Base-by-base conservation (phyloP, 331 rosid species). In the Malus hybrid region DNA sequence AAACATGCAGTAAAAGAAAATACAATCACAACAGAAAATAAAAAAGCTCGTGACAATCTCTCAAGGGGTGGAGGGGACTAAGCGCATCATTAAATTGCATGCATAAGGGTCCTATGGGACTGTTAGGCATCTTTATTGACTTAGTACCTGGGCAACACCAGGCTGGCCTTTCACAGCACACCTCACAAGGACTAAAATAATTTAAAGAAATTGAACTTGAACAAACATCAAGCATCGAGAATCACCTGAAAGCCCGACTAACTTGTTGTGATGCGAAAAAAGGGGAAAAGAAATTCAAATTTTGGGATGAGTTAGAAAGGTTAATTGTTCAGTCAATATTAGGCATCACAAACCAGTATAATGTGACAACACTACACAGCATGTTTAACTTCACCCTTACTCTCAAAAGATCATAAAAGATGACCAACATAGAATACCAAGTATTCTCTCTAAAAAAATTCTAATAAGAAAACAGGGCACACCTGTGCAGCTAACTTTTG, bases 401-500 rank as follows among this genome's bases (percentile, higher is more conserved):
- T 2, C 60, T 55, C 24, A 55, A 18, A 55, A 44, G 15, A 55
- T 55, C 60, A 19, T 55, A 16, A 55, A 55, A 55, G 20, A 55
- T 44, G 15, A 56, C 26, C 13, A 56, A 3, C 64, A 60, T 24
- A 60, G 28, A 22, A 11, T 60, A 60, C 2, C 13, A 12, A 24
- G 33, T 24, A 12, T 60, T 24, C 33, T 5, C 64, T 60, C 64
- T 6, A 60, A 8, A 20, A 22, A 22, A 24, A 55, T 7, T 20
- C 12, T 34, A 22, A n/a, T 7, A 33, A 20, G 14, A 26, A 34
- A 24, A 50, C 20, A 39, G 13, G 10, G 48, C 84, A 62, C 55
- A 91, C 98, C 96, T 91, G 93, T 78, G 91, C 93, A 75, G 98
- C 98, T 83, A 93, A 79, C 88, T 88, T 91, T 74, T 89, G 90